These are phyloP conservation scores for Hemisphaericaspora nanyangensis DNA, from an alignment of 805 yeast genomes.

Conservation along the genomic window DNA sequence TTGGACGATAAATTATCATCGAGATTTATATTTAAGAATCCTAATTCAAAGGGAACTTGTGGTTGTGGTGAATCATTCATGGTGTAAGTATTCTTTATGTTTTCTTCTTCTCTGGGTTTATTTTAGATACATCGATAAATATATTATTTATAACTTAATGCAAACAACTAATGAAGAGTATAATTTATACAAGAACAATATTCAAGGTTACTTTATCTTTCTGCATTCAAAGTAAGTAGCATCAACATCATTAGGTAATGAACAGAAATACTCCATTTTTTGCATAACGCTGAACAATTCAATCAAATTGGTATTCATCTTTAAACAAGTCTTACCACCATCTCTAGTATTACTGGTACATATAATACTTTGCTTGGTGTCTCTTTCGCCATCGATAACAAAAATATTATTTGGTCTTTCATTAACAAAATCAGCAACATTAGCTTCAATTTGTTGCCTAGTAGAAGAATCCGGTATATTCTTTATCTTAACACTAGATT, in stretches of 20 bases:
- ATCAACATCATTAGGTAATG: constrained; percentile 44
- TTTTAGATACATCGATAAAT: not conserved
- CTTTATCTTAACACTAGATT: constrained; percentile 6
- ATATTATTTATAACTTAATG: not conserved
- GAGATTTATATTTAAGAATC: constrained; percentile 89
- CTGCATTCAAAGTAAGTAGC: constrained; percentile 53
- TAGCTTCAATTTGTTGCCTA: not conserved
- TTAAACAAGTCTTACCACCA: constrained; percentile 48
- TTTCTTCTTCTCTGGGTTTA: no score
- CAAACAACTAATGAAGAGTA: not conserved
- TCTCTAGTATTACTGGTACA: constrained; percentile 38
- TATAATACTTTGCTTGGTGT: constrained; percentile 36
- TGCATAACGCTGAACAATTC: constrained; percentile 48
- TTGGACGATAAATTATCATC: constrained; percentile 86
- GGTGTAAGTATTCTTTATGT: constrained; percentile 62
- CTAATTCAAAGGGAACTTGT: constrained; percentile 96
- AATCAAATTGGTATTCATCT: constrained; percentile 36
- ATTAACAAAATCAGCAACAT: constrained; percentile 27
- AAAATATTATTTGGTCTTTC: constrained; percentile 30
- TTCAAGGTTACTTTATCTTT: constrained; percentile 20
- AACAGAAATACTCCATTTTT: constrained; percentile 45
- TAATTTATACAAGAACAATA: no score
- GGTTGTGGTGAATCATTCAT: constrained; percentile 99
- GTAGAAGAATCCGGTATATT: constrained; percentile 3
- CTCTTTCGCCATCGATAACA: constrained; percentile 41